Percentiles rank a stretch among this genome's conserved stretches.
These are phyloP conservation scores for Monilinia polystroma DNA, from an alignment of 2,329 filamentous ascomycete genomes.

Conservation along the genomic window DNA sequence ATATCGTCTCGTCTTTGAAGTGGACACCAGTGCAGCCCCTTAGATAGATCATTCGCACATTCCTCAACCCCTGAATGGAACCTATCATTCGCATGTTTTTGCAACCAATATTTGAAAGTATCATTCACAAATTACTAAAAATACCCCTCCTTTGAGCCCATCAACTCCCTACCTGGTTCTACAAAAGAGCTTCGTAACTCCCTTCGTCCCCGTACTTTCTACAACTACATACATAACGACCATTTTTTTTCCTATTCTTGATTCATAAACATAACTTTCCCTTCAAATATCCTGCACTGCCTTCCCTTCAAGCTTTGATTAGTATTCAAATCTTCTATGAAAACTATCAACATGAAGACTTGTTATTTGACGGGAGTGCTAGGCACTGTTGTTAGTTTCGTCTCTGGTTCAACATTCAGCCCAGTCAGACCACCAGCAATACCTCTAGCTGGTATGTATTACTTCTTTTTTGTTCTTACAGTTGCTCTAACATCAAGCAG, in stretches of 20 bases:
- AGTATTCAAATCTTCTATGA: not conserved
- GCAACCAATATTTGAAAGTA: not conserved
- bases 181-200: constrained; percentile 8
- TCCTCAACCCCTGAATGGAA: not conserved
- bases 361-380: constrained; percentile 22
- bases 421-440: constrained; percentile 66
- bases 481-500: constrained; percentile 22
- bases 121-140: not conserved
- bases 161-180: not conserved
- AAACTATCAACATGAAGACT: constrained; percentile 26
- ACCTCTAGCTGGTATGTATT: constrained; percentile 57
- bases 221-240: not conserved
- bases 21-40: not conserved
- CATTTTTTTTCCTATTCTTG: not conserved
- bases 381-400: constrained; percentile 17
- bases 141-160: constrained; percentile 6
- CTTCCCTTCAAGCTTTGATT: not conserved
- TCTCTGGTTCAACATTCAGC: constrained; percentile 53
- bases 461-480: not conserved
- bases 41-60: not conserved
- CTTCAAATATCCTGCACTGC: not conserved
- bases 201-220: not conserved
- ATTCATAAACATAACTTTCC: not conserved
- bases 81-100: not conserved
- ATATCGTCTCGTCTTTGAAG: constrained; percentile 2